phyloP scores from a whole-genome alignment of 2,329 filamentous ascomycete species.

The Drechslera avenae region DNA sequence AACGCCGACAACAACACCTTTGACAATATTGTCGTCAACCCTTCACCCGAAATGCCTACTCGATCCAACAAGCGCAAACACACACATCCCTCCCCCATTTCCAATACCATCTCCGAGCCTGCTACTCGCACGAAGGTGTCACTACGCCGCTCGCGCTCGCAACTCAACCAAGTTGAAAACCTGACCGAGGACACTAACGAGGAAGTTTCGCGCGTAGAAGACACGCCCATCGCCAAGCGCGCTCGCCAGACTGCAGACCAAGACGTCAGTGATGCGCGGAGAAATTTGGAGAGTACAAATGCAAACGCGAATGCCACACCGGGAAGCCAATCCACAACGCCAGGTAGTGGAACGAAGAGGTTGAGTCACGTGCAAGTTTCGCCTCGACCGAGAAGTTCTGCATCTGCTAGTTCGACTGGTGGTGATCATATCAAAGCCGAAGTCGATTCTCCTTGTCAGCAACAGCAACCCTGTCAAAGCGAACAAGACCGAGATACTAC shows the following conservation, averaged over 20 bases:
- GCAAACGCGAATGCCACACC: conserved; percentile 5
- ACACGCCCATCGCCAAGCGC: conserved; percentile 40
- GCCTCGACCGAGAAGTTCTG: conserved; percentile 11
- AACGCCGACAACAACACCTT: conserved; percentile 42
- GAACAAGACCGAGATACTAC: not conserved
- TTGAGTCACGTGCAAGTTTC: conserved; percentile 37
- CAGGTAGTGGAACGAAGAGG: conserved; percentile 23
- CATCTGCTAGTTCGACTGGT: too few species aligned
- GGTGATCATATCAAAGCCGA: not conserved
- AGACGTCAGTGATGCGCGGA: conserved; percentile 40
- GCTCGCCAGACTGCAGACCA: conserved; percentile 26
- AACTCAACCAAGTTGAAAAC: conserved; percentile 37
- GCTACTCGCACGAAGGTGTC: conserved; percentile 32
- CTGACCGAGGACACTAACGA: conserved; percentile 23
- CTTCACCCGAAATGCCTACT: conserved; percentile 4
- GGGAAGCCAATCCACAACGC: not conserved
- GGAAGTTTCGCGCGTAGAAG: conserved; percentile 14
- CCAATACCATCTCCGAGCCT: conserved; percentile 7
- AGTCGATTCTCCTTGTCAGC: not conserved
- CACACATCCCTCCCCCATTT: conserved; percentile 8
- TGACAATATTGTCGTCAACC: conserved; percentile 50
- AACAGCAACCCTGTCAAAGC: conserved; percentile 7
- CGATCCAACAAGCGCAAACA: conserved; percentile 29
- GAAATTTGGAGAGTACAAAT: not conserved
- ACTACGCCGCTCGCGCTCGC: conserved; percentile 36